Base-by-base conservation (phyloP, 345 rosid species). In the Euclidium syriacum region DNA sequence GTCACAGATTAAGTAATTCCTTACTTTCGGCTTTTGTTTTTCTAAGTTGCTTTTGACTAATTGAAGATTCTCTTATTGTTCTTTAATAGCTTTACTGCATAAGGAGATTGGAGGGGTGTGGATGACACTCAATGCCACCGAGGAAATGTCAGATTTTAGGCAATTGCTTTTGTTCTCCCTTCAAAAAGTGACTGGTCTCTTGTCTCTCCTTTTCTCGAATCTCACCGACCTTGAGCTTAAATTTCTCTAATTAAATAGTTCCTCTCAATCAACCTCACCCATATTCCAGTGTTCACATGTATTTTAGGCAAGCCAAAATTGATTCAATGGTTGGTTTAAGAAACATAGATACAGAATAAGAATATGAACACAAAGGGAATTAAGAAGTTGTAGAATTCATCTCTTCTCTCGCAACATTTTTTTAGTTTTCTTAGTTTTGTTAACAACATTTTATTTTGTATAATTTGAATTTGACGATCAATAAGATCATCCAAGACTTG, bases 121-220 rank as follows among this genome's bases (percentile, higher is more conserved):
- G 67, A 44, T 27, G 33, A 52, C 62, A 69, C 61, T 60, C 48
- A 19, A 52, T 43, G 62, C 36, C 57, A 70, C 20, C 54, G 50
- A 46, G 42, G 68, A 23, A 8, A 43, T 69, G 68, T 44, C 68
- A 62, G 66, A 26, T 44, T 35, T 53, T 52, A 44, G 15, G 46
- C 49, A 41, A 34, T 69, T 53, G 57, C 55, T 60, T 70, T 69
- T 62, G 35, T 62, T 54, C 43, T 62, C 39, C 61, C 32, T 70
- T 33, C 56, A 53, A 62, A 68, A 70, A 46, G 68, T 19, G 74
- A 53, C 3, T 53, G 50, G 62, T 70, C 68, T 69, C 62, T 42
- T 54, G 73, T 61, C 73, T 52, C 62, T 44, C 22, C 50, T 61
- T 62, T 62, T 29, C 43, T 53, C 57, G 64, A 70, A 70, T 70